Percentiles rank a stretch among this genome's conserved stretches.
phyloP scores from a whole-genome alignment of 2,329 filamentous ascomycete species.

The Alternaria incomplexa region DNA sequence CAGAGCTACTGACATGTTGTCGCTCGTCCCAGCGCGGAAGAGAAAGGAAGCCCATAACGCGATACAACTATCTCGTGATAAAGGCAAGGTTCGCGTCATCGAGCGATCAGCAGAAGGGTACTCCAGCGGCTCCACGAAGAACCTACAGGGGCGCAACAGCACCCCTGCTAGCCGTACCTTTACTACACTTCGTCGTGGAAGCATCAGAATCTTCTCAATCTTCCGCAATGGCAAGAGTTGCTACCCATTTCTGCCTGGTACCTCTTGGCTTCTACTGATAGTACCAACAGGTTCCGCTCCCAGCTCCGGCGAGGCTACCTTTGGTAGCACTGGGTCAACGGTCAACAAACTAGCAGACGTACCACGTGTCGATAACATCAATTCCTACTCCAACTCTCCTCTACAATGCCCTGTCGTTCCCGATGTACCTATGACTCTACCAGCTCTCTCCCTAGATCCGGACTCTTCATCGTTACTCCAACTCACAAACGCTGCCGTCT shows the following conservation, averaged over 20 bases:
- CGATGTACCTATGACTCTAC: slow-evolving; percentile 13
- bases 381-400: slow-evolving; percentile 4
- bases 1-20: slow-evolving; percentile 32
- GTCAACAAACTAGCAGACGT: slow-evolving; percentile 20
- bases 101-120: slow-evolving; percentile 24
- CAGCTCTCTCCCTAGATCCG: slow-evolving; percentile 17
- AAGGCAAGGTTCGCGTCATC: slow-evolving; percentile 43
- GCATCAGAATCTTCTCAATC: slow-evolving; percentile 43
- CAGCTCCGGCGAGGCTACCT: slow-evolving; percentile 8
- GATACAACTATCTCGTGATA: slow-evolving; percentile 27
- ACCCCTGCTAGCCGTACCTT: slow-evolving; percentile 33
- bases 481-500: slow-evolving; percentile 34
- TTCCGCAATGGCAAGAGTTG: slow-evolving; percentile 43
- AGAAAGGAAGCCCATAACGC: slow-evolving; percentile 37
- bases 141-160: slow-evolving; percentile 20
- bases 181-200: slow-evolving; percentile 37
- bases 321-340: slow-evolving; percentile 14
- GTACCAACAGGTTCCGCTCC: slow-evolving; percentile 20
- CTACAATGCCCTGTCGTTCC: slow-evolving; percentile 22
- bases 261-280: background rate
- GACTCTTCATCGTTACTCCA: slow-evolving; percentile 27
- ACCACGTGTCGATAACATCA: slow-evolving; percentile 13
- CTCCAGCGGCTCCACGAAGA: slow-evolving; percentile 15
- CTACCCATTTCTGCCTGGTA: background rate
- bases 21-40: slow-evolving; percentile 39